phyloP scores from a whole-genome alignment of 768 basidiomycete species.

The Phylloporus arenicola region DNA sequence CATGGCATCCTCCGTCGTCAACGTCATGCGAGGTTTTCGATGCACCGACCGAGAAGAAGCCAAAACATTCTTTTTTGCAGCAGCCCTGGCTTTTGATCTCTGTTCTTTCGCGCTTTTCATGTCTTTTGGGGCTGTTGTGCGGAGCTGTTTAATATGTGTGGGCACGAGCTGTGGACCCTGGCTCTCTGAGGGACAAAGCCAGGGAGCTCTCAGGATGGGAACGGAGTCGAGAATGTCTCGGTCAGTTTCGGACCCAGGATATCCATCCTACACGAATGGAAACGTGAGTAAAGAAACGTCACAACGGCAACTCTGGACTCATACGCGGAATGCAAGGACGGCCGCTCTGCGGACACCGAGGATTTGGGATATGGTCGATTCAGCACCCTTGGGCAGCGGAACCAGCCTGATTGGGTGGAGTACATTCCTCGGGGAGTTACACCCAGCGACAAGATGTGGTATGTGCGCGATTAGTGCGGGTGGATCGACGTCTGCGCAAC shows the following conservation, averaged over 20 bases:
- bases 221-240: constrained; percentile 42
- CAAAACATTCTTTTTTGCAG: constrained; percentile 35
- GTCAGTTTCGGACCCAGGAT: constrained; percentile 35
- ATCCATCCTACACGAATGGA: constrained; percentile 31
- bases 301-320: constrained; percentile 16
- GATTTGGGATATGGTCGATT: constrained; percentile 50
- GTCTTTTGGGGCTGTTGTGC: constrained; percentile 73
- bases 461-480: constrained; percentile 67
- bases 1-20: constrained; percentile 10
- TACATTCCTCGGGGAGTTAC: constrained; percentile 44
- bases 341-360: constrained; percentile 66
- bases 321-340: constrained; percentile 62
- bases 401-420: constrained; percentile 48
- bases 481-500: constrained; percentile 71
- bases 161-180: constrained; percentile 41
- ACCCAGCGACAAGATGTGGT: constrained; percentile 71
- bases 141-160: constrained; percentile 77
- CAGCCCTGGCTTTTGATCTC: constrained; percentile 45
- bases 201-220: constrained; percentile 57
- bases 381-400: constrained; percentile 63
- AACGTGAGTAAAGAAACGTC: constrained; percentile 4
- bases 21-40: constrained; percentile 20
- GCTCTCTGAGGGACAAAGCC: constrained; percentile 40
- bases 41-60: constrained; percentile 8
- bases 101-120: constrained; percentile 65